phyloP scores from a whole-genome alignment of 306 rosid species.

The Betula pendula region DNA sequence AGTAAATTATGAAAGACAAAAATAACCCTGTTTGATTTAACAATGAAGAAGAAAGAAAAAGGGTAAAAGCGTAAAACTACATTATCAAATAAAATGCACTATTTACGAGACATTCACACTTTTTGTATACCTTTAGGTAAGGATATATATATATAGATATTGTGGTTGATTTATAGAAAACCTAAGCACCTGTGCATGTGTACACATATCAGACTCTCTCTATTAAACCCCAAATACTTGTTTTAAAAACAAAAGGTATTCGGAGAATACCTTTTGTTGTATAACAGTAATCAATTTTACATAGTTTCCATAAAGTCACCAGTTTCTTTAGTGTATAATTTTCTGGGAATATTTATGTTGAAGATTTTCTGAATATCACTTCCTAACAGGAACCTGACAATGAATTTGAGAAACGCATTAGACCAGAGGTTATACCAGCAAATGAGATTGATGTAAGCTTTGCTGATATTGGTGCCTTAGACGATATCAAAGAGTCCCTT shows the following conservation, averaged over 20 bases:
- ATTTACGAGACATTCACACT: no score
- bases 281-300: neutral
- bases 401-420: slow-evolving; percentile 93
- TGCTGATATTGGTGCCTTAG: slow-evolving; percentile 87
- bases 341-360: slow-evolving; percentile 17
- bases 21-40: no score
- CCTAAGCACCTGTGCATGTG: neutral
- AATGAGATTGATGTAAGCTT: slow-evolving; percentile 75
- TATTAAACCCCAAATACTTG: neutral
- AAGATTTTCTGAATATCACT: neutral
- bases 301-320: neutral
- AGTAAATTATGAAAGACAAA: no score
- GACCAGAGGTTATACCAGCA: slow-evolving; percentile 94
- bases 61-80: no score
- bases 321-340: slow-evolving; percentile 1
- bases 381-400: slow-evolving; percentile 76
- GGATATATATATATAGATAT: no score
- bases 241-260: neutral
- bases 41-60: no score
- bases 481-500: slow-evolving; percentile 88
- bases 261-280: neutral
- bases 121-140: no score
- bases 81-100: no score
- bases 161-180: neutral
- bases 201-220: neutral